Base-by-base conservation (phyloP, 352 stramenopile species). In the Elongisporangium prolatum region DNA sequence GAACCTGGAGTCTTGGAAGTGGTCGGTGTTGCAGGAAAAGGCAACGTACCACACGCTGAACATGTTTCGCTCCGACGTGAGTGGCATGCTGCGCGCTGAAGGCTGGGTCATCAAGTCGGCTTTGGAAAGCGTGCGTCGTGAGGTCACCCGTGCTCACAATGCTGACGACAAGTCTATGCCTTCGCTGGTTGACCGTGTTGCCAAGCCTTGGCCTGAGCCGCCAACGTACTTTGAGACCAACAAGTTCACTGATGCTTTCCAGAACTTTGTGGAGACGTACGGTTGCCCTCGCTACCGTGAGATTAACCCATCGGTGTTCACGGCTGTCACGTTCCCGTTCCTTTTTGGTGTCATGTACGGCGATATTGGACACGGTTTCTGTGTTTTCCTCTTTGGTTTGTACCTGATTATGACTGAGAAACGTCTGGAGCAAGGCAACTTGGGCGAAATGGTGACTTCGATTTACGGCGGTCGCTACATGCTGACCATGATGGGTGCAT, bases 321-420 rank as follows among this genome's bases (percentile, higher is more conserved):
- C 97, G 21, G 93, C 96, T 13, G 95, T 98, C n/a, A 99, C 97
- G 48, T 99, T 99, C 75, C 97, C 97, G 55, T 99, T 99, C 75
- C 80, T 99, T 18, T 99, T 99, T 67, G 97, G 97, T 59, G 96
- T 99, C 68, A 99, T 99, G 97, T 99, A 99, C 73, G 97, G 97
- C 59, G 97, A 99, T 79, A 98, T 99, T 49, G 97, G 97, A 17
- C 97, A 99, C 69, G 97, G 96, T 25, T 77, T 97, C 18, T 98
- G 97, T 69, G 80, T 99, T 21, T 86, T 98, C 63, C 77, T 97
- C 52, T 92, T 96, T 58, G 96, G 93, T 22, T 56, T 98, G 40
- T 98, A 97, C 75, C 65, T 99, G 54, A 83, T 99, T 24, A 79
- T 93, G 61, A 98, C 96, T 20, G 91, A 98, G 69, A 97, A 97